These are phyloP conservation scores for Sporopachydermia quercuum DNA, from an alignment of 805 yeast species.

Conservation along the genomic window DNA sequence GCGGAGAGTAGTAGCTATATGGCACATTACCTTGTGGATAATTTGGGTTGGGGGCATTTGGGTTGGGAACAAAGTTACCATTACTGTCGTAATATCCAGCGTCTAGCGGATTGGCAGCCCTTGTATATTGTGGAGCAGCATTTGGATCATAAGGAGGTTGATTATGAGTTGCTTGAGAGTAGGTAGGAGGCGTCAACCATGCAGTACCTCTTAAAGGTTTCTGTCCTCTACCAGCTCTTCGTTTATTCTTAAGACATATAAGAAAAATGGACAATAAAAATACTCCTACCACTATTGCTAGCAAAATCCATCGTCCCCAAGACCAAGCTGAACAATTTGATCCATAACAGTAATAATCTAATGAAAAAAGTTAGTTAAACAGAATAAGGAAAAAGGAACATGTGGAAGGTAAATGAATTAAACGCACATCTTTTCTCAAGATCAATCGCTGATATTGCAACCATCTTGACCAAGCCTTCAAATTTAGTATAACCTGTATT, in stretches of 20 bases:
- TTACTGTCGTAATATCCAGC: constrained; percentile 60
- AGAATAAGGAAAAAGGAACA: no score
- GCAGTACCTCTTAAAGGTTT: constrained; percentile 62
- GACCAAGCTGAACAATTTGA: constrained; percentile 5
- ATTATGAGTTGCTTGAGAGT: constrained; percentile 45
- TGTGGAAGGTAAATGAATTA: no score
- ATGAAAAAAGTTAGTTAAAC: no score
- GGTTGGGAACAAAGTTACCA: constrained; percentile 28
- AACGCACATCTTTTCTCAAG: no score
- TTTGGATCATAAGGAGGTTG: constrained; percentile 22
- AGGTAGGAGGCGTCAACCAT: constrained; percentile 81
- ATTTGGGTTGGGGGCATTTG: no score
- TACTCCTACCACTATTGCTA: constrained; percentile 14
- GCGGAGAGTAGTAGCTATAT: no score
- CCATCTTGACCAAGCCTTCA: no score
- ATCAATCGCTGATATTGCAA: no score
- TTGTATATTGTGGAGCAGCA: constrained; percentile 32
- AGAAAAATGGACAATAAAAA: constrained; percentile 12
- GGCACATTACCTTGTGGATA: no score
- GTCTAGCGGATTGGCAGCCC: constrained; percentile 51
- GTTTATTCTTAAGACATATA: constrained; percentile 11
- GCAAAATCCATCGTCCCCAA: constrained; percentile 23
- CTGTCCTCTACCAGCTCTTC: constrained; percentile 21
- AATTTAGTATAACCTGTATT: no score
- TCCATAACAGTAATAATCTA: constrained; percentile 7